Conservation (phyloP, 306 rosid species). For the Senna tora region DNA sequence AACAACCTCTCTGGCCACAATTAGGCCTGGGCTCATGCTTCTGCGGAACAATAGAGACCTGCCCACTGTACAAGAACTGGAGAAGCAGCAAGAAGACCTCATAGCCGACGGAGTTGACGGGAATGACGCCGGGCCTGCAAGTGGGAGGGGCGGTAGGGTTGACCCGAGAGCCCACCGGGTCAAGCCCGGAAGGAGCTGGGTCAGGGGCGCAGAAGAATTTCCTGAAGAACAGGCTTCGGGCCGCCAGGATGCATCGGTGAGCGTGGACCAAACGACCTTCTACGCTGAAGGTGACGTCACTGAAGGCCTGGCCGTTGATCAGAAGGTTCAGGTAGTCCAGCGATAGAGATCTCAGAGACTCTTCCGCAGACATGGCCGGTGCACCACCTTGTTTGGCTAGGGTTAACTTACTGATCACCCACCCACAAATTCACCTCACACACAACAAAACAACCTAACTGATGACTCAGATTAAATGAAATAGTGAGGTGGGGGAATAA, state of each 20-base stretch:
- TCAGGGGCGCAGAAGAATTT: slow-evolving; percentile 95
- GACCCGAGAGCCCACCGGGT: slow-evolving; percentile 48
- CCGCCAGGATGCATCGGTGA: slow-evolving; percentile 92
- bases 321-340: slow-evolving; percentile 84
- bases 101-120: slow-evolving; percentile 90
- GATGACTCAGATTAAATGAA: too few species aligned
- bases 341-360: slow-evolving; percentile 84
- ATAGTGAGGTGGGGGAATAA: background rate
- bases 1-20: slow-evolving; percentile 91
- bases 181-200: slow-evolving; percentile 56
- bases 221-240: slow-evolving; percentile 86
- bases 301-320: slow-evolving; percentile 98
- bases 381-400: slow-evolving; percentile 34
- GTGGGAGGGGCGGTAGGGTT: slow-evolving; percentile 32
- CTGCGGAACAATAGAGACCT: slow-evolving; percentile 74
- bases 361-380: slow-evolving; percentile 74
- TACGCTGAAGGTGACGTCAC: slow-evolving; percentile 97
- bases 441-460: too few species aligned
- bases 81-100: slow-evolving; percentile 68
- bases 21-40: slow-evolving; percentile 81
- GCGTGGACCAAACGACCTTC: slow-evolving; percentile 95
- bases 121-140: slow-evolving; percentile 64
- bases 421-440: too few species aligned
- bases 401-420: slow-evolving; percentile 38
- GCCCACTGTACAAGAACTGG: slow-evolving; percentile 78